Percentiles rank a stretch among this genome's conserved stretches.
phyloP scores from a whole-genome alignment of 208 protist species.

The Sergeia podlipaevii region DNA sequence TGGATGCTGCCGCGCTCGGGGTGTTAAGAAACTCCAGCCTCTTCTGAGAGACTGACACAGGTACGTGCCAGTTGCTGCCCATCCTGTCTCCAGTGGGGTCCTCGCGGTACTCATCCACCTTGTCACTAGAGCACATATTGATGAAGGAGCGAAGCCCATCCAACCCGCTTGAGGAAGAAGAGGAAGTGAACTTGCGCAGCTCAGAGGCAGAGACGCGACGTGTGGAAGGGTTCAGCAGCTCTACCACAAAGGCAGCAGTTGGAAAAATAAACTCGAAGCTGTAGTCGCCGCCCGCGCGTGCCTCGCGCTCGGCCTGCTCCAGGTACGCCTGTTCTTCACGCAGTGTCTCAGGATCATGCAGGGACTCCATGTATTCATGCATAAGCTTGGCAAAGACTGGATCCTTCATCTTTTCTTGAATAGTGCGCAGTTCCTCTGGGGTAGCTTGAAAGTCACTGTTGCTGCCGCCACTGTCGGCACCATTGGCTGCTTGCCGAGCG shows the following conservation, averaged over 20 bases:
- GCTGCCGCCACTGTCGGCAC: conserved; percentile 11
- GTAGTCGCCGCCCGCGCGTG: conserved; percentile 79
- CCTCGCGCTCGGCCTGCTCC: conserved; percentile 81
- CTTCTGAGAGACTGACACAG: conserved; percentile 74
- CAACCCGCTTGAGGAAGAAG: neutral
- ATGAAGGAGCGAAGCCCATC: conserved; percentile 35
- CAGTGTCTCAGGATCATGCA: conserved; percentile 81
- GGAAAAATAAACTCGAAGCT: conserved; percentile 92
- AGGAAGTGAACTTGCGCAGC: conserved; percentile 1
- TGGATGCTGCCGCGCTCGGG: neutral
- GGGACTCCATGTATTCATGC: conserved; percentile 85
- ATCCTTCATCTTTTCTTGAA: conserved; percentile 87
- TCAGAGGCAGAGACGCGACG: conserved; percentile 14
- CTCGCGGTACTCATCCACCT: conserved; percentile 74
- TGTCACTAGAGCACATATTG: conserved; percentile 81
- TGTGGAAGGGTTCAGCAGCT: conserved; percentile 72
- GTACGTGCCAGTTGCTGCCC: conserved; percentile 88
- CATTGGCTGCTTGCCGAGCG: too few relatives aligned
- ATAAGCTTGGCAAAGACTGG: conserved; percentile 86
- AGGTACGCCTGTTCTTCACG: conserved; percentile 90
- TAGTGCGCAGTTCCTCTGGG: conserved; percentile 64
- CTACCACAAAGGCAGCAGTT: conserved; percentile 64
- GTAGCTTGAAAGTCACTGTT: conserved; percentile 53
- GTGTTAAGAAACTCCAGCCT: conserved; percentile 34
- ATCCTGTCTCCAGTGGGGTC: conserved; percentile 47